These are phyloP conservation scores for Euphorbia tirucalli DNA, from an alignment of 345 rosid species.

Conservation along the genomic window DNA sequence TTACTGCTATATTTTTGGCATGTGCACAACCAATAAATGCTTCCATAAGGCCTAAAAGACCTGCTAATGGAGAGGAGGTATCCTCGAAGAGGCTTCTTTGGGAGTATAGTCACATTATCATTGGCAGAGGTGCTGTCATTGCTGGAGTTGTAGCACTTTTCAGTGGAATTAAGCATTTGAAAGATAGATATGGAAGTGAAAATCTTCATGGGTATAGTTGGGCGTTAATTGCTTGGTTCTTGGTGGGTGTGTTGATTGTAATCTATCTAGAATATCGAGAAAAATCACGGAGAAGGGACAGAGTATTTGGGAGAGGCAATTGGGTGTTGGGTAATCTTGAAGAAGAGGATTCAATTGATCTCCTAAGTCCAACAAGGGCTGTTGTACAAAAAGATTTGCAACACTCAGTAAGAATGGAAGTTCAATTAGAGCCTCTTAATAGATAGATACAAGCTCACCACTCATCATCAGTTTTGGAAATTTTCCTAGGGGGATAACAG, in stretches of 20 bases:
- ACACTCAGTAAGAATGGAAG: conserved; percentile 59
- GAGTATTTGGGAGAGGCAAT: conserved; percentile 54
- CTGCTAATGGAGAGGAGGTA: conserved; percentile 49
- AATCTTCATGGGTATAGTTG: conserved; percentile 67
- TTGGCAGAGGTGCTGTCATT: conserved; percentile 63
- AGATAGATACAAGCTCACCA: conserved; percentile 36
- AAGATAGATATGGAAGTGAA: conserved; percentile 76
- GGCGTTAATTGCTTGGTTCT: conserved; percentile 70
- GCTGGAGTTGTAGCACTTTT: conserved; percentile 64
- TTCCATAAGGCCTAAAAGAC: conserved; percentile 68
- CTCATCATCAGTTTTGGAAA: conserved; percentile 24
- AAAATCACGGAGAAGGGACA: conserved; percentile 42
- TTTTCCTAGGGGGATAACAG: conserved; percentile 18
- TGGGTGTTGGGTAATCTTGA: conserved; percentile 80
- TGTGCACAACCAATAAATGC: conserved; percentile 85
- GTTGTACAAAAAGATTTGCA: conserved; percentile 41
- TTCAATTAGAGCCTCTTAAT: conserved; percentile 84
- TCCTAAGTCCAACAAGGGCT: conserved; percentile 50
- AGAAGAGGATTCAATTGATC: conserved; percentile 82
- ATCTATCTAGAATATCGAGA: conserved; percentile 63
- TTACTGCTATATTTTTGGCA: conserved; percentile 66
- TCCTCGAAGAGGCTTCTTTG: conserved; percentile 60
- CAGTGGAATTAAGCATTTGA: conserved; percentile 70
- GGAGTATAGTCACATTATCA: conserved; percentile 77
- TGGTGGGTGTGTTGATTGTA: conserved; percentile 42